phyloP scores from a whole-genome alignment of 2,329 filamentous ascomycete genomes.

The Coniochaeta prunicola region DNA sequence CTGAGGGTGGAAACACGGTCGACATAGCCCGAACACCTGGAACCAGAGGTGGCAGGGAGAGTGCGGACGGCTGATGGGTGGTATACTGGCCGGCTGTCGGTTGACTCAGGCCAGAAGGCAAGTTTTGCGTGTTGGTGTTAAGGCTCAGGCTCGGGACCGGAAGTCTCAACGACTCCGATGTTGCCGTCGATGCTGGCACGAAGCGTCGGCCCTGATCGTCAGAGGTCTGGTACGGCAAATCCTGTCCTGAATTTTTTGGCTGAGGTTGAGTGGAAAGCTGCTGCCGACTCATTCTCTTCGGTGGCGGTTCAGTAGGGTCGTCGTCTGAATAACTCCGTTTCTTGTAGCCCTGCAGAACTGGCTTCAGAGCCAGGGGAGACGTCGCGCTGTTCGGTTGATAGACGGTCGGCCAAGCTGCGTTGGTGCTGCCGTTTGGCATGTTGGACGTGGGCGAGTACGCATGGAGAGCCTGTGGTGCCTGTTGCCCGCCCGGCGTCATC shows the following conservation, averaged over 20 bases:
- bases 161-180: slow-evolving; percentile 38
- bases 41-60: slow-evolving; percentile 57
- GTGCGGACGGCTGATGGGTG: slow-evolving; percentile 32
- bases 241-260: slow-evolving; percentile 8
- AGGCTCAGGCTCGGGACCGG: slow-evolving; percentile 67
- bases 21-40: slow-evolving; percentile 65
- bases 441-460: slow-evolving; percentile 30
- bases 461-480: slow-evolving; percentile 24
- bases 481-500: slow-evolving; percentile 21
- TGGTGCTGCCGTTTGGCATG: slow-evolving; percentile 6
- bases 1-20: slow-evolving; percentile 59
- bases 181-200: slow-evolving; percentile 3
- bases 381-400: slow-evolving; percentile 29
- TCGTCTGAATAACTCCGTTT: slow-evolving; percentile 44
- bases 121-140: slow-evolving; percentile 32
- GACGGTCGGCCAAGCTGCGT: slow-evolving; percentile 3
- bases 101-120: slow-evolving; percentile 16
- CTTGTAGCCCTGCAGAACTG: slow-evolving; percentile 23
- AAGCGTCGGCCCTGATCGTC: background rate
- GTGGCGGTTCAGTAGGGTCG: slow-evolving; percentile 44
- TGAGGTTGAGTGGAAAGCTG: slow-evolving; percentile 14
- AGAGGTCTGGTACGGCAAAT: slow-evolving; percentile 8
- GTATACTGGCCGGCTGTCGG: slow-evolving; percentile 30
- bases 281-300: slow-evolving; percentile 38
- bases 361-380: slow-evolving; percentile 43